Conservation (phyloP, 495 filamentous ascomycete species). For the Aspergillus biplanus region DNA sequence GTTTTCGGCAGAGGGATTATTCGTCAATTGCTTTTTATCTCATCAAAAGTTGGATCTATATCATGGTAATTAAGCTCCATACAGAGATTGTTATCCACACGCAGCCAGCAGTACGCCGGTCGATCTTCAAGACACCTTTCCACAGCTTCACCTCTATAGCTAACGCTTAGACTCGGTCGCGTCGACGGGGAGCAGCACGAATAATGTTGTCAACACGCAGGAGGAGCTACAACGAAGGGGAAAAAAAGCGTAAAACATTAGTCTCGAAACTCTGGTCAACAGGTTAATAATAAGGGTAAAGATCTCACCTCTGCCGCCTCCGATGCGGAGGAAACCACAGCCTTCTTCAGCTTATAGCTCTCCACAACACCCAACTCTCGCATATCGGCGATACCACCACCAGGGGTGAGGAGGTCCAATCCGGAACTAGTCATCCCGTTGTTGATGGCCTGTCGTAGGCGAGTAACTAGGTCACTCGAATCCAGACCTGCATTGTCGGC, state of each 20-base stretch:
- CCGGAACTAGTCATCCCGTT: constrained; percentile 90
- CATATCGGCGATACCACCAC: constrained; percentile 96
- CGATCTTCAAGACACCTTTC: background rate
- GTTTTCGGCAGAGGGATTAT: constrained; percentile 1
- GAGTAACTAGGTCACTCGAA: constrained; percentile 88
- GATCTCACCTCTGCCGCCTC: constrained; percentile 89
- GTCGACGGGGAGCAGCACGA: constrained; percentile 71
- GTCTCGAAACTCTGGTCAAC: background rate
- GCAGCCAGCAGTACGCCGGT: constrained; percentile 14
- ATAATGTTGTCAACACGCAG: constrained; percentile 89
- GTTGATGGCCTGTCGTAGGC: constrained; percentile 90
- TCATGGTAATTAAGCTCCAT: constrained; percentile 26
- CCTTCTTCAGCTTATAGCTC: constrained; percentile 97
- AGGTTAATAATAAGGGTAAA: constrained; percentile 1
- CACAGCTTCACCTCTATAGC: constrained; percentile 5
- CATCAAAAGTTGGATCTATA: constrained; percentile 28
- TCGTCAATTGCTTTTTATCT: constrained; percentile 26
- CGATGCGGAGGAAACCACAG: constrained; percentile 90
- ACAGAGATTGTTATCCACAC: constrained; percentile 22
- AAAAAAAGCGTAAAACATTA: constrained; percentile 6
- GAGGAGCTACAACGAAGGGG: constrained; percentile 58
- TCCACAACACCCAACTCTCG: constrained; percentile 95
- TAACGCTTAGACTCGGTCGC: constrained; percentile 67
- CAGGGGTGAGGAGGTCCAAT: constrained; percentile 84
- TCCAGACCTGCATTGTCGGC: constrained; percentile 98